Base-by-base conservation (phyloP, 257 asterid species). In the Cordia subcordata region DNA sequence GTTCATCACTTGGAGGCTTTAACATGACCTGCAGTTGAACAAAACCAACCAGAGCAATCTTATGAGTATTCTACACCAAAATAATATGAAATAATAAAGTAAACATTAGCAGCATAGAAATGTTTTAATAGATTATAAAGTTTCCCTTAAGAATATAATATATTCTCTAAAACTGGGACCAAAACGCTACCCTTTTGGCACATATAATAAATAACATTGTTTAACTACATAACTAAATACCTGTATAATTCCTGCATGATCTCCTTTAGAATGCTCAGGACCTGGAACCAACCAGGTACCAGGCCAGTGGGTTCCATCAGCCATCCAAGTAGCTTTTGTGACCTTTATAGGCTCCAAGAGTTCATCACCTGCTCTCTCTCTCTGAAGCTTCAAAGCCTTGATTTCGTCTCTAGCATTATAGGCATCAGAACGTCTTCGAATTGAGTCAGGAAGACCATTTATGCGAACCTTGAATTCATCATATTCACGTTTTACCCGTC, bases 401-500 rank as follows among this genome's bases (percentile, higher is more conserved):
- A 61, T 61, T 33, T 61, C 66, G 11, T 61, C 66, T 32, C 66
- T 49, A 49, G 57, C 66, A 61, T 61, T 49, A 33, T 47, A 61
- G 13, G 57, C 66, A 33, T 61, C 66, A 5, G 66, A 61, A 15
- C 66, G 45, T n/a, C 66, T 33, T 0, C 66, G 16, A 27, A 61
- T 61, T 2, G 66, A 61, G 32, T 61, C 59, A 39, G 19, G 62
- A 8, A 61, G 23, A 15, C 66, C 57, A 14, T 61, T 61, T 15
- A 51, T 61, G 27, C 66, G 40, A 13, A 61, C 57, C 22, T 61
- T 61, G 19, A 47, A 68, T 27, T 61, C 67, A 39, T 65, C 70
- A n/a, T 57, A 57, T 58, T 65, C 70, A 49, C 64, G 49, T 42
- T 65, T 65, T 32, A 57, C 70, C 40, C 50, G 38, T 49, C 70